Base-by-base conservation (phyloP, 768 basidiomycete genomes). In the Auricularia auricula-judae region DNA sequence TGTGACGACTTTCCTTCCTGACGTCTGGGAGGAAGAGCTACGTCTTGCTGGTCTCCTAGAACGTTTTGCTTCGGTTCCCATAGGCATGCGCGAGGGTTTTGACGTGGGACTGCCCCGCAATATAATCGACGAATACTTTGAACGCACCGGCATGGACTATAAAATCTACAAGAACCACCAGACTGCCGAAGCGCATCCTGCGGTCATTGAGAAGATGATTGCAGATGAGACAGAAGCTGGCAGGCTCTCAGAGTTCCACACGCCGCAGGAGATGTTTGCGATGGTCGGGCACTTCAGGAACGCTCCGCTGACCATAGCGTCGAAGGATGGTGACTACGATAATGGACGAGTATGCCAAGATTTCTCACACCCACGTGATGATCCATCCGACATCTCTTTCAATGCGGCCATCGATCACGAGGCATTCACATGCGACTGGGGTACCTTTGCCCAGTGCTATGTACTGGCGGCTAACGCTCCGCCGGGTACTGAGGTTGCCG, bases 371-470 rank as follows among this genome's bases (percentile, higher is more conserved):
- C 29, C 29, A 2, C 29, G 29, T 29, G 29, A 29, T 2, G 29
- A 29, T 29, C 29, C 29, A 29, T 29, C 29, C 29, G 29, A 29
- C 29, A 29, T 29, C 29, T 29, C 29, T 2, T 63, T 78, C 5
- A 78, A 78, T 62, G 61, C 72, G 1, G 61, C 65, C 16, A 73
- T 77, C 10, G 56, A 75, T 54, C 66, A 69, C 0, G 67, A 74
- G 53, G 44, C 71, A 16, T 79, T 77, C 60, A 72, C 70, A 16
- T 73, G 72, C 0, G 70, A 62, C 0, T 81, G 80, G 79, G 77
- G 78, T 0, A 74, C 77, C 1, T 80, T 80, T 2, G 64, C 66
- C 39, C 39, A 39, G 39, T 39, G 39, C 12, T 39, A 39, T 12
- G 7, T 0, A 1, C 18, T 73, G 3, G 68, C 77, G 0, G 67